Conservation (phyloP, 352 stramenopile species). For the Phytopythium oedochilum region DNA sequence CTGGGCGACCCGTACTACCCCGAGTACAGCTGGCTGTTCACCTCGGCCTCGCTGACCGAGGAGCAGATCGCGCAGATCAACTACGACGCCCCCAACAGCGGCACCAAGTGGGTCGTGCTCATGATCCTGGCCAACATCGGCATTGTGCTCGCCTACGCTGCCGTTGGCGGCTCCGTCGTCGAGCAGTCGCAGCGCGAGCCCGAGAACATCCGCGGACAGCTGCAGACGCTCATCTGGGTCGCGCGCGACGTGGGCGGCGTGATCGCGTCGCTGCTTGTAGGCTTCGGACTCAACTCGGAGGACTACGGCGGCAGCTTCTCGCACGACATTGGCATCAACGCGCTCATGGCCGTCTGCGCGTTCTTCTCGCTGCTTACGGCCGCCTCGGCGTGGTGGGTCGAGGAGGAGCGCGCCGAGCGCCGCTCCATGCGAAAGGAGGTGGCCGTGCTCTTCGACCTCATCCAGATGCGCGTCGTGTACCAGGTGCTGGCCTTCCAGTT, state of each 20-base stretch:
- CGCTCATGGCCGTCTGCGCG: slow-evolving; percentile 33
- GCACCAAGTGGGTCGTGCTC: slow-evolving; percentile 25
- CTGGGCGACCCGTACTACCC: slow-evolving; percentile 47
- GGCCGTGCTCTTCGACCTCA: slow-evolving; percentile 20
- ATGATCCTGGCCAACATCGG: slow-evolving; percentile 35
- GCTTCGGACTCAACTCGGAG: slow-evolving; percentile 29
- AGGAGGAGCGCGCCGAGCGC: slow-evolving; percentile 20
- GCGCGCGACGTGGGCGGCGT: slow-evolving; percentile 30
- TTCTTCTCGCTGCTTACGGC: slow-evolving; percentile 20
- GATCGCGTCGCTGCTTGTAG: slow-evolving; percentile 26
- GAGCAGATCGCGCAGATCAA: slow-evolving; percentile 23
- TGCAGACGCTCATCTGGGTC: slow-evolving; percentile 32
- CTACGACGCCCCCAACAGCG: slow-evolving; percentile 17
- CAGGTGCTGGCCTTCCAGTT: slow-evolving; percentile 54
- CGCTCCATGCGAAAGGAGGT: slow-evolving; percentile 17
- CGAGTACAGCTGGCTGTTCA: slow-evolving; percentile 15
- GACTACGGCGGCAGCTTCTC: slow-evolving; percentile 30
- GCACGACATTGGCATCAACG: slow-evolving; percentile 26
- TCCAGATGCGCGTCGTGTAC: slow-evolving; percentile 42
- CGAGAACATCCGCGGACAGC: slow-evolving; percentile 30
- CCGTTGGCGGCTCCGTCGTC: slow-evolving; percentile 37
- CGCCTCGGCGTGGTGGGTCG: slow-evolving; percentile 24
- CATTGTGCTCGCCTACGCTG: slow-evolving; percentile 33
- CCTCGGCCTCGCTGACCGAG: slow-evolving; percentile 27
- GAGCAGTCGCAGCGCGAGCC: slow-evolving; percentile 47